Percentiles rank a stretch among this genome's conserved stretches.
Evolutionary conservation across 2,329 filamentous ascomycete species (phyloP).

Genomic region (Colletotrichum zoysiae): DNA sequence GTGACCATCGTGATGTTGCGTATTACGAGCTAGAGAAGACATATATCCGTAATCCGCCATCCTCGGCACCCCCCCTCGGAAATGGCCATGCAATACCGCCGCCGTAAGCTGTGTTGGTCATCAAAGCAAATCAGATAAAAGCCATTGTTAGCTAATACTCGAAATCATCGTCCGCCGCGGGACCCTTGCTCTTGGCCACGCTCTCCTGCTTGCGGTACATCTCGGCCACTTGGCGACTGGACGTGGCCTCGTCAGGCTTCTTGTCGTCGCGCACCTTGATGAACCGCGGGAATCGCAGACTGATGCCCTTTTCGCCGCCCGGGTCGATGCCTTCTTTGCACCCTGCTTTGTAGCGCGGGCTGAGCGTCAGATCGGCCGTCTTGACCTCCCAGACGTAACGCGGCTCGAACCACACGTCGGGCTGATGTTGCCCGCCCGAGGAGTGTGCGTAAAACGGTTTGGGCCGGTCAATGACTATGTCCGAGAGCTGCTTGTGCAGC

Average conservation of each 20-base stretch:
- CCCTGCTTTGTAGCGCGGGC: slow-evolving; percentile 93
- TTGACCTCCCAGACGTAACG: slow-evolving; percentile 97
- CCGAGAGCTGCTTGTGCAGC: slow-evolving; percentile 80
- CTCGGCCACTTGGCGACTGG: slow-evolving; percentile 86
- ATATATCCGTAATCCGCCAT: background rate
- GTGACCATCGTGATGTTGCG: background rate
- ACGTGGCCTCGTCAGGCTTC: slow-evolving; percentile 91
- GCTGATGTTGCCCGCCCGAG: slow-evolving; percentile 87
- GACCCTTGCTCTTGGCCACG: slow-evolving; percentile 86
- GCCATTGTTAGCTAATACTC: slow-evolving; percentile 76
- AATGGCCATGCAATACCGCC: slow-evolving; percentile 16
- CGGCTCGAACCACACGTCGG: slow-evolving; percentile 98
- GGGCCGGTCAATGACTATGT: slow-evolving; percentile 85
- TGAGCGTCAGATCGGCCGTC: slow-evolving; percentile 93
- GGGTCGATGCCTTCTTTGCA: slow-evolving; percentile 82
- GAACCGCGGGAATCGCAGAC: slow-evolving; percentile 90
- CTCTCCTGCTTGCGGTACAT: slow-evolving; percentile 98
- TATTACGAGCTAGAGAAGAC: background rate
- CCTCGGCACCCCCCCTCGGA: background rate
- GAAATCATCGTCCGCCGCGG: slow-evolving; percentile 94
- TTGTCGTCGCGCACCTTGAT: slow-evolving; percentile 95
- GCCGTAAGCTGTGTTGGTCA: slow-evolving; percentile 4
- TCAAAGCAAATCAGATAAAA: background rate
- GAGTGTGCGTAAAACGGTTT: slow-evolving; percentile 97
- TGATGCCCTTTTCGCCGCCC: slow-evolving; percentile 81